A percentile compares a stretch with the other conserved stretches of the same genome.
phyloP scores from a whole-genome alignment of 164 flowering plant species.

The Cinnamomum micranthum region DNA sequence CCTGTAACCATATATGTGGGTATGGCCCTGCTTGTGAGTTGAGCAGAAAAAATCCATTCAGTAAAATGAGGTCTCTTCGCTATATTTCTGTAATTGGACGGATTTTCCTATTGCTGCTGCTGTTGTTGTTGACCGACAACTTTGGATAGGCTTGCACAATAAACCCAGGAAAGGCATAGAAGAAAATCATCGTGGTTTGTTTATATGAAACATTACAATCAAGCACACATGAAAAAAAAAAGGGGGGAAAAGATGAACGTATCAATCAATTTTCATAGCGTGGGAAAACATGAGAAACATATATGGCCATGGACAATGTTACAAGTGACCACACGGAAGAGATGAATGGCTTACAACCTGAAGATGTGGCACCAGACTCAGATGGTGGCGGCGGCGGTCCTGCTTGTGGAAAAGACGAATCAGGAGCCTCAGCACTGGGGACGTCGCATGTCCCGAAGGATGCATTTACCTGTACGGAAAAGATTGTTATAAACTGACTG shows the following conservation, averaged over 20 bases:
- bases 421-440: slow-evolving; percentile 29
- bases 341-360: not conserved
- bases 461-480: slow-evolving; percentile 50
- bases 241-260: not conserved
- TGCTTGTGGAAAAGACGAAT: not conserved
- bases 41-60: too few relatives aligned
- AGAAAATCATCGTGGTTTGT: too few relatives aligned
- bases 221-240: not conserved
- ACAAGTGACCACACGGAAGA: not conserved
- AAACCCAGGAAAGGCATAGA: too few relatives aligned
- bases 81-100: too few relatives aligned
- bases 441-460: slow-evolving; percentile 59
- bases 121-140: too few relatives aligned
- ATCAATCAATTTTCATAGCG: not conserved
- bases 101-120: too few relatives aligned
- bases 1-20: too few relatives aligned
- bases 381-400: not conserved
- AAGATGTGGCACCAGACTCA: slow-evolving; percentile 7
- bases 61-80: too few relatives aligned
- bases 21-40: too few relatives aligned
- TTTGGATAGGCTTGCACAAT: too few relatives aligned
- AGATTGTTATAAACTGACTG: too few relatives aligned
- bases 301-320: not conserved
- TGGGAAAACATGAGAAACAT: not conserved
- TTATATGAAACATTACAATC: not conserved